Evolutionary conservation across 441 rosid species (phyloP), one percentile per base, ranked within the genome.

Genomic region (Adansonia grandidieri): DNA sequence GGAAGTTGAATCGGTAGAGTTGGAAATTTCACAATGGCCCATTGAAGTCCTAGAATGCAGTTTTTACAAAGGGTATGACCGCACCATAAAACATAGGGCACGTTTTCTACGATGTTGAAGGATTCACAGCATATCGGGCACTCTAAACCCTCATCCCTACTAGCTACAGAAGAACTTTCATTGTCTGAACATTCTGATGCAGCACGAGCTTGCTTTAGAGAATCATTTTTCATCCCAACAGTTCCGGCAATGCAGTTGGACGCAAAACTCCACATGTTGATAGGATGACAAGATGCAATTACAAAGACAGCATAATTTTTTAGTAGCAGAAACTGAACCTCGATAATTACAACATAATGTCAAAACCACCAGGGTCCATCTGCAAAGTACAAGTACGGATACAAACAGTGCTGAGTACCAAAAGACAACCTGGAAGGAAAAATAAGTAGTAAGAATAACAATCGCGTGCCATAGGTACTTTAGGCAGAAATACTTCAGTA

Each of bases 241-340:
- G 77, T 86, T 70, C 95, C 91, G 0, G 93, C 91, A 40, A 87
- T 74, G 80, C 87, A 87, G 75, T 80, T 90, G 64, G 97, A 91
- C 14, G 96, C 97, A 84, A 90, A 87, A 78, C 84, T 91, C 98
- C 94, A 92, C 98, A 94, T 94, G 79, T 82, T 87, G 68, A 84
- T 71, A 40, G 80, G 63, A 74, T 68, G 80, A 19, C 79, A 56
- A 50, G n/a, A 42, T 56, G 62, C 8, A 64, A 71, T 70, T 60
- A 83, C 66, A 37, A 17, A 54, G 40, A 54, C 77, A 78, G 74
- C 80, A 82, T 81, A 56, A 87, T 65, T 74, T 74, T 62, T 78
- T 71, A 60, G 48, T 48, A 61, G 14, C 28, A 47, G 79, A 72
- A 57, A 77, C 79, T 72, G 76, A 79, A 75, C 77, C 80, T 72